These are phyloP conservation scores for Gymnopilus dilepis DNA, from an alignment of 768 basidiomycete genomes.

Conservation along the genomic window DNA sequence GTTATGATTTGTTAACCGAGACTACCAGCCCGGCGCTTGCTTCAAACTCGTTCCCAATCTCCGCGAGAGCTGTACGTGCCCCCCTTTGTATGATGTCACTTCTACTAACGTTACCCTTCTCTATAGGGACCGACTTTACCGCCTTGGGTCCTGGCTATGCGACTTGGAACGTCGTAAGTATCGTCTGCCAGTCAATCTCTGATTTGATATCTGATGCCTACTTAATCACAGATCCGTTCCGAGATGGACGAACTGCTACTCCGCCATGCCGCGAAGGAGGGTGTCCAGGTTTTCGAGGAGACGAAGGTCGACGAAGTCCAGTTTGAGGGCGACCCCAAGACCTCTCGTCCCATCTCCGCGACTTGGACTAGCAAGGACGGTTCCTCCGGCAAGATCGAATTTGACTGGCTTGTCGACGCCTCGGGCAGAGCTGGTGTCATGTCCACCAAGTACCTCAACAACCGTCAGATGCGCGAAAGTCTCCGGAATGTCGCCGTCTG, in stretches of 20 bases:
- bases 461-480: constrained; percentile 55
- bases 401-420: constrained; percentile 69
- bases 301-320: constrained; percentile 49
- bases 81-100: not conserved
- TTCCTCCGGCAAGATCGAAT: constrained; percentile 46
- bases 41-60: constrained; percentile 63
- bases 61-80: constrained; percentile 58
- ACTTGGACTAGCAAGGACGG: constrained; percentile 42
- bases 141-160: constrained; percentile 50
- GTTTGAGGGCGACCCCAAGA: constrained; percentile 41
- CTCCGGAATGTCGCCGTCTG: constrained; percentile 67
- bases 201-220: not conserved
- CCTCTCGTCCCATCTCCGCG: constrained; percentile 41
- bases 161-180: constrained; percentile 67
- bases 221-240: constrained; percentile 51
- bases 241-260: constrained; percentile 66
- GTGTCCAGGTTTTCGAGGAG: constrained; percentile 54
- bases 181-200: not conserved
- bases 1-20: constrained; percentile 1
- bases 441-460: constrained; percentile 62
- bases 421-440: constrained; percentile 64
- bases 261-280: constrained; percentile 53
- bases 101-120: not conserved
- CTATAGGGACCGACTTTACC: constrained; percentile 64
- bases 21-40: constrained; percentile 62